Evolutionary conservation across 164 flowering plant species (phyloP), one percentile per base, ranked within the genome.

Genomic region (Vitis riparia): DNA sequence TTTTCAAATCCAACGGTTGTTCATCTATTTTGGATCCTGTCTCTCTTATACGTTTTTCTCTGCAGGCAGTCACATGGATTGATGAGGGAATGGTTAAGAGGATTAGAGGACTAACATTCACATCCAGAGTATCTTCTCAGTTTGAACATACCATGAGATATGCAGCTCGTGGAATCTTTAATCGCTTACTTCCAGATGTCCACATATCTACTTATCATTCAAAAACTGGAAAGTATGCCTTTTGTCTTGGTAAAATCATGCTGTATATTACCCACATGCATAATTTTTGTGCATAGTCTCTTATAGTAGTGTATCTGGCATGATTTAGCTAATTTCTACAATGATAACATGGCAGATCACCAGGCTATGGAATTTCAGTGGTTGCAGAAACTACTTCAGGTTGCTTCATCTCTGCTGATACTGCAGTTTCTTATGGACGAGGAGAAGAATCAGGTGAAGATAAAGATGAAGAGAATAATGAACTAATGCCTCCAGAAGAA

Each of bases 11-110:
- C 14, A 10, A 13, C 2, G 19, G 10, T 32, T 52, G 51, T 51
- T 48, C 11, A 48, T 52, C 0, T 66, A 16, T 56, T 17, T 37
- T 29, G n/a, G n/a, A 62, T 59, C 11, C 15, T 16, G 11, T 32
- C 4, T 62, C 14, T 62, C 53, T 83, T 51, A 59, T 56, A 27
- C 65, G 48, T 66, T 60, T 44, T 63, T 17, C 17, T 72, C 8
- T 67, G 49, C 81, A 89, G 98, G 94, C 97, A 49, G 81, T 88
- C n/a, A 80, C 73, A n/a, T 91, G 97, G 94, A 79, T 80, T 68
- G 98, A 92, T 79, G 91, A 80, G 73, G 99, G 98, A 73, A 73
- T 91, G 91, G 98, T 96, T 60, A 92, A 89, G 83, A 86, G 95
- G 73, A 96, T 96, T 59, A 84, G 99, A 79, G 97, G 98, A 60